Percentiles rank a stretch among this genome's conserved stretches.
These are phyloP conservation scores for Myriosclerotinia duriaeana DNA, from an alignment of 2,329 filamentous ascomycete genomes.

Conservation along the genomic window DNA sequence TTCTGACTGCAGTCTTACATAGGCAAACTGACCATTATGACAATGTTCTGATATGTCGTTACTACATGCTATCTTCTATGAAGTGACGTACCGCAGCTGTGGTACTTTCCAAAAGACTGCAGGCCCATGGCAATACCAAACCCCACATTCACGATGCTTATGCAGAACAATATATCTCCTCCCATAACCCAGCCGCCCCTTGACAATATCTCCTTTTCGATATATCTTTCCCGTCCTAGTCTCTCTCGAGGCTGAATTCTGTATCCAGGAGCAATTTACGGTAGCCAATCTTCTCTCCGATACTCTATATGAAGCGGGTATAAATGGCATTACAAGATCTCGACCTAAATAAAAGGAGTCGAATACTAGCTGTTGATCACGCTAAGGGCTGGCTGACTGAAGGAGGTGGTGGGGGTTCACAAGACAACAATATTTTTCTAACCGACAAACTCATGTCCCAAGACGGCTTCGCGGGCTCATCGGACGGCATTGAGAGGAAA, in stretches of 20 bases:
- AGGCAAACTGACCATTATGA: not conserved
- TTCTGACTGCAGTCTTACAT: conserved; percentile 13
- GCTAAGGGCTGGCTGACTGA: conserved; percentile 17
- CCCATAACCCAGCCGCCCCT: conserved; percentile 15
- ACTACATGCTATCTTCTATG: conserved; percentile 19
- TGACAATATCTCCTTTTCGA: not conserved
- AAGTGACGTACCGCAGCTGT: not conserved
- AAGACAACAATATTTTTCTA: conserved; percentile 24
- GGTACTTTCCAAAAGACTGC: conserved; percentile 12
- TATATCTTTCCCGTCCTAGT: conserved; percentile 2
- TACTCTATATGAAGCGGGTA: conserved; percentile 31
- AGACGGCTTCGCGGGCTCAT: conserved; percentile 12
- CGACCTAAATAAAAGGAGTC: conserved; percentile 22
- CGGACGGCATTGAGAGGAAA: conserved; percentile 9
- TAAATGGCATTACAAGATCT: conserved; percentile 18
- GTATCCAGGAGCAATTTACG: conserved; percentile 2
- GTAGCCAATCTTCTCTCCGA: conserved; percentile 17
- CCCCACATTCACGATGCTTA: conserved; percentile 2
- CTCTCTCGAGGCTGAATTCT: conserved; percentile 7
- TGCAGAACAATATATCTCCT: conserved; percentile 21
- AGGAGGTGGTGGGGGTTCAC: conserved; percentile 27
- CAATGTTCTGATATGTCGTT: conserved; percentile 17
- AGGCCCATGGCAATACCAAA: conserved; percentile 8
- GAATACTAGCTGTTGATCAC: conserved; percentile 21
- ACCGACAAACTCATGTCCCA: not conserved